Evolutionary conservation across 2,329 filamentous ascomycete species (phyloP), one percentile per base, ranked within the genome.

Genomic region (Claviceps sp.): DNA sequence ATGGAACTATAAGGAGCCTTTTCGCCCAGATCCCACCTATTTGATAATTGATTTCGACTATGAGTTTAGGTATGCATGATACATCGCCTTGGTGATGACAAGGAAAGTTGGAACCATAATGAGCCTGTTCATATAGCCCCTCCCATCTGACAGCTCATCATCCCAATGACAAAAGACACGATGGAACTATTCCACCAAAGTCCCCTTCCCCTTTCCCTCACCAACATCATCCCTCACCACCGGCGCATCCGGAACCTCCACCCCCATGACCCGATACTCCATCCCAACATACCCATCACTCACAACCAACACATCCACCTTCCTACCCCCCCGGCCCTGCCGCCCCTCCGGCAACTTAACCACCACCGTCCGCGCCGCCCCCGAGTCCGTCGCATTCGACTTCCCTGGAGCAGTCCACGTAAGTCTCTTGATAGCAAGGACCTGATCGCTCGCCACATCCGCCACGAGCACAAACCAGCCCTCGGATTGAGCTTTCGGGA

Each of bases 401-500:
- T 68, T 62, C 16, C 67, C 66, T 10, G 72, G 51, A 58, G 34
- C 54, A 51, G 59, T 64, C 90, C 93, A 97, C 1, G 82, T 84
- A 0, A 93, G 79, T 34, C 93, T 76, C 75, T 95, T 97, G 56
- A 98, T 73, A 2, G 86, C 91, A 4, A 95, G 68, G 41, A 97
- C 76, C 59, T 96, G 88, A 54, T 91, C 88, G 6, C 70, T 77
- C 0, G 71, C 72, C 2, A 78, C 61, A 59, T 86, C 81, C 6
- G 82, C 84, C 0, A 95, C 76, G 22, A 97, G 64, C 14, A 93
- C 80, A 66, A 98, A 97, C 78, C 84, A 97, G 0, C 90, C 90
- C 63, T 98, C 93, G 0, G 82, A 93, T 68, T 98, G 93, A 16
- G 89, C 82, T 68, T 98, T 98, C 1, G 91, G 91, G 69, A 95